Conservation (phyloP, 768 basidiomycete genomes). For the Collybiopsis confluens region DNA sequence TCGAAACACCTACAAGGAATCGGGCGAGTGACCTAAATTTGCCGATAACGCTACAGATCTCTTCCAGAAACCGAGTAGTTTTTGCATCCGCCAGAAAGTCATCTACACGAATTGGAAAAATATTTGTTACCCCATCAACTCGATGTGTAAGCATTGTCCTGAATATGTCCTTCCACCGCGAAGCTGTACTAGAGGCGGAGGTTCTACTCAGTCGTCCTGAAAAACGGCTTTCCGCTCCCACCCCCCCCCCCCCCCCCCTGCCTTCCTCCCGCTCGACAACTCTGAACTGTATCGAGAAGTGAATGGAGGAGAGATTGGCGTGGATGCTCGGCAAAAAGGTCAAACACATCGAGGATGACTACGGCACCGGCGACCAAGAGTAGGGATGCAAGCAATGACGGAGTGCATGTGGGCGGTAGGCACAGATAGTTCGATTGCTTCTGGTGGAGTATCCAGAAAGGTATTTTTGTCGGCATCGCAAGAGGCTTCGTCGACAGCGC, state of each 20-base stretch:
- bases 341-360: constrained; percentile 87
- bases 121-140: constrained; percentile 18
- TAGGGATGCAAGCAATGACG: constrained; percentile 72
- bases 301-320: constrained; percentile 94
- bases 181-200: constrained; percentile 48
- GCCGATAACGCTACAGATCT: constrained; percentile 57
- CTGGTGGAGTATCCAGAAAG: constrained; percentile 35
- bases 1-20: constrained; percentile 48
- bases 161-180: constrained; percentile 47
- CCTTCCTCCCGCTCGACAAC: constrained; percentile 58
- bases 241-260: constrained; percentile 71
- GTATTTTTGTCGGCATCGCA: constrained; percentile 39
- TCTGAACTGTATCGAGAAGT: constrained; percentile 90
- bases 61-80: constrained; percentile 43
- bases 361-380: constrained; percentile 76
- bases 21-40: constrained; percentile 57
- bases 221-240: constrained; percentile 94
- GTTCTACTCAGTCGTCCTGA: constrained; percentile 87
- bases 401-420: constrained; percentile 70
- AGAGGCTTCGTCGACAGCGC: constrained; percentile 28
- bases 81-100: constrained; percentile 47
- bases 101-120: constrained; percentile 38
- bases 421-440: constrained; percentile 29
- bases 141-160: constrained; percentile 37
- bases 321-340: constrained; percentile 88